These are phyloP conservation scores for Sugiyamaella neomexicana DNA, from an alignment of 1,139 yeast species.

Conservation along the genomic window DNA sequence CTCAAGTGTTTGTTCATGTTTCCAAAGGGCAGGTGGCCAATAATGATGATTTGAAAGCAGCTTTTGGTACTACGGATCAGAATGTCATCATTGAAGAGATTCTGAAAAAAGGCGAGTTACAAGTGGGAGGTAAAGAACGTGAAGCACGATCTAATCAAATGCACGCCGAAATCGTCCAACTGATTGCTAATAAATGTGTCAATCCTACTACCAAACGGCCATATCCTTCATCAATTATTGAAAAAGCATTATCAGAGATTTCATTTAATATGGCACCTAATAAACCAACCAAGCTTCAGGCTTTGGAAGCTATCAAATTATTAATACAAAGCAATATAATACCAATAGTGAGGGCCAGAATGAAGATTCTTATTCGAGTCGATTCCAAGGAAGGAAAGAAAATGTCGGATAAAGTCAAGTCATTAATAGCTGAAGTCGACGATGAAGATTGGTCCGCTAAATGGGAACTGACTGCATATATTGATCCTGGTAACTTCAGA, in stretches of 20 bases:
- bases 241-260: slow-evolving; percentile 76
- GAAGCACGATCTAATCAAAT: slow-evolving; percentile 71
- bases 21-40: slow-evolving; percentile 95
- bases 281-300: slow-evolving; percentile 82
- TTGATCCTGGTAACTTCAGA: slow-evolving; percentile 87
- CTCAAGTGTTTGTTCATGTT: slow-evolving; percentile 90
- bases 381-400: slow-evolving; percentile 52
- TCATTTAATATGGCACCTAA: slow-evolving; percentile 80
- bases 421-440: slow-evolving; percentile 55
- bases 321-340: slow-evolving; percentile 76
- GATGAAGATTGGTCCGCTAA: slow-evolving; percentile 50
- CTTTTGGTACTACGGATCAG: slow-evolving; percentile 74
- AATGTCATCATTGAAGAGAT: slow-evolving; percentile 78
- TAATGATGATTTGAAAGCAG: slow-evolving; percentile 71
- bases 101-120: slow-evolving; percentile 87
- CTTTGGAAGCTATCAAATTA: slow-evolving; percentile 84
- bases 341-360: slow-evolving; percentile 92
- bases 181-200: slow-evolving; percentile 86
- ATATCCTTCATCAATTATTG: slow-evolving; percentile 92
- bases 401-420: slow-evolving; percentile 52
- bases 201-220: slow-evolving; percentile 88
- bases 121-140: slow-evolving; percentile 90
- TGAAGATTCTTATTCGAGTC: slow-evolving; percentile 66
- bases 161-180: slow-evolving; percentile 78
- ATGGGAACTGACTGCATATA: slow-evolving; percentile 68